Base-by-base conservation (phyloP, 2,329 filamentous ascomycete genomes). In the Phialocephala sp. region DNA sequence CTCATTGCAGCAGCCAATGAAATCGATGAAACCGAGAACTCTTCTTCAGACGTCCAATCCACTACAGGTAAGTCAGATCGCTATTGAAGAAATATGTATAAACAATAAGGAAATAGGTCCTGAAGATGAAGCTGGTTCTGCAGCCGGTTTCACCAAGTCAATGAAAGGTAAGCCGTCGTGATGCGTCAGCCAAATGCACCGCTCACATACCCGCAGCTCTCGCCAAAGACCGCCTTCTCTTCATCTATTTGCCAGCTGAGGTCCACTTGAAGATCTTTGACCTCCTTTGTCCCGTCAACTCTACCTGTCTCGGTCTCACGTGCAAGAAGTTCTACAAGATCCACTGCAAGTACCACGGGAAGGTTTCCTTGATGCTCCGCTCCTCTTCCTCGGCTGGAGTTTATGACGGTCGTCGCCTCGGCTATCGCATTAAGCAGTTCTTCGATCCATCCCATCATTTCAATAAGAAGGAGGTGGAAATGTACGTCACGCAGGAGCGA, bases 261-360 rank as follows among this genome's bases (percentile, higher is more conserved):
- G 32, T 54, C 14, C 50, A 32, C 22, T 24, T 54, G 2, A 27
- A 32, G 27, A 32, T 54, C 12, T 27, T 54, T 22, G 50, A 54
- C 18, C 24, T 32, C 14, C 50, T 54, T 24, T 32, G 24, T 8
- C 50, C 50, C 14, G 50, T 35, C 4, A 35, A 27, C 27, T 32
- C 24, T 9, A 35, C 50, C 15, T 32, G 24, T 35, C 15, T 54
- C 15, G 50, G 50, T 32, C 12, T 54, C 1, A 54, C 50, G 2
- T 54, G 50, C 50, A 54, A 54, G 24, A 32, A 54, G 24, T 35
- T 54, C 50, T 54, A 54, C 50, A 2, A 27, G 14, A 35, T 54
- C 11, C 50, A 54, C 18, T 22, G 50, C 15, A n/a, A 6, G 6
- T 15, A 4, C 50, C 27, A 32, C 18, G 24, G 50, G 1, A 35